Base-by-base conservation (phyloP, 805 yeast species). In the Lipomyces spencermartinsiae region DNA sequence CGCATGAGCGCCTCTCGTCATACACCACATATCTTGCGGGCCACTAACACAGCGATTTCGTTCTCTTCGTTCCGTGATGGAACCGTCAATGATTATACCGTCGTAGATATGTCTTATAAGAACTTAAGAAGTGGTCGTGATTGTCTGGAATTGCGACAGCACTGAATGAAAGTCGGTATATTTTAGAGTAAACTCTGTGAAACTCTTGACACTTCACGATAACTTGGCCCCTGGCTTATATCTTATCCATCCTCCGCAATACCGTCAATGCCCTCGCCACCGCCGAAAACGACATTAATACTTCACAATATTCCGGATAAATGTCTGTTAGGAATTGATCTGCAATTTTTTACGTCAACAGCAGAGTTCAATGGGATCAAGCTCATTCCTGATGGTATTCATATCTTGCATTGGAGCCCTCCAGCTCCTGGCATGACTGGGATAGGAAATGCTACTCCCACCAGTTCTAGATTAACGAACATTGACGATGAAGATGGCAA, bases 371-470 rank as follows among this genome's bases (percentile, higher is more conserved):
- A 76, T 65, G 91, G 91, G 0, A 80, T 88, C 69, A 86, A 86
- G 70, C 75, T 77, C 19, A 78, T 88, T 3, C 82, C 85, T 0
- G 66, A 75, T 2, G 91, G 91, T 0, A 59, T 82, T 0, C 92
- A 88, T 75, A 76, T 86, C 1, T 71, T 88, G 12, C 91, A 88
- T 75, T 82, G 84, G 77, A 83, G 86, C 0, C 76, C 76, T 54
- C 66, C 71, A 3, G 14, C 65, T 29, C 61, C 60, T 9, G 59
- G 56, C 2, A 19, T 58, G 22, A 43, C 59, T 19, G 49, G 39
- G 25, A 14, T 59, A 39, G 63, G 58, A 25, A 43, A 29, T 37
- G 35, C 14, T 7, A 14, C 34, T 29, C 14, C 55, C 49, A n/a
- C 31, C 39, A 54, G 53, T 56, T 22, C 39, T 54, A 35, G 39